A percentile compares a stretch with the other conserved stretches of the same genome.
Conservation (phyloP, 768 basidiomycete species). For the Coprinellus micaceus region DNA sequence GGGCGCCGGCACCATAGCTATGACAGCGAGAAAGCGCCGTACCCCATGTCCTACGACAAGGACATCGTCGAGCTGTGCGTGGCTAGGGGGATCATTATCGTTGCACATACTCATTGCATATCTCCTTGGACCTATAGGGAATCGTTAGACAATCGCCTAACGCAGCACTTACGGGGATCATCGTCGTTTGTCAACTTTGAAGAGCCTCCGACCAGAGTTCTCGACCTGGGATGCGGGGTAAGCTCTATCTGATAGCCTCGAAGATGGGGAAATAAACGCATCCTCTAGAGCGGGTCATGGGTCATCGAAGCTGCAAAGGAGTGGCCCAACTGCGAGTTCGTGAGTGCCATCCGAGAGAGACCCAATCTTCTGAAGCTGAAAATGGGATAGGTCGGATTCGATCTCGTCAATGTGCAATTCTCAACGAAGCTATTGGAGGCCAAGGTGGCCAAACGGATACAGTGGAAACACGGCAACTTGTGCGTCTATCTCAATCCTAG, state of each 20-base stretch:
- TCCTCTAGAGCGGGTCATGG: constrained; percentile 61
- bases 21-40: constrained; percentile 74
- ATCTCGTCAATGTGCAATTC: constrained; percentile 72
- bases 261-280: constrained; percentile 1
- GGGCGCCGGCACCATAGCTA: constrained; percentile 66
- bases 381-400: constrained; percentile 62
- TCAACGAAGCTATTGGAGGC: constrained; percentile 49
- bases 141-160: constrained; percentile 49
- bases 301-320: constrained; percentile 67
- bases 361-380: background rate
- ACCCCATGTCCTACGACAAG: constrained; percentile 70
- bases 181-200: constrained; percentile 58
- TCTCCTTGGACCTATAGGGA: constrained; percentile 36
- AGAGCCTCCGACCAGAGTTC: constrained; percentile 47
- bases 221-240: constrained; percentile 77
- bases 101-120: background rate
- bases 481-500: constrained; percentile 23
- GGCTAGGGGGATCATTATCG: constrained; percentile 22
- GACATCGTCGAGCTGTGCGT: constrained; percentile 64
- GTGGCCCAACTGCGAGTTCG: constrained; percentile 65
- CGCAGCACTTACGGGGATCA: constrained; percentile 47
- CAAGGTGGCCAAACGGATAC: constrained; percentile 52
- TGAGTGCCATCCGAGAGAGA: constrained; percentile 27
- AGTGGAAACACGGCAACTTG: constrained; percentile 80
- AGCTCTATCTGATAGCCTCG: constrained; percentile 16